These are phyloP conservation scores for Panus rudis DNA, from an alignment of 768 basidiomycete species.

Conservation along the genomic window DNA sequence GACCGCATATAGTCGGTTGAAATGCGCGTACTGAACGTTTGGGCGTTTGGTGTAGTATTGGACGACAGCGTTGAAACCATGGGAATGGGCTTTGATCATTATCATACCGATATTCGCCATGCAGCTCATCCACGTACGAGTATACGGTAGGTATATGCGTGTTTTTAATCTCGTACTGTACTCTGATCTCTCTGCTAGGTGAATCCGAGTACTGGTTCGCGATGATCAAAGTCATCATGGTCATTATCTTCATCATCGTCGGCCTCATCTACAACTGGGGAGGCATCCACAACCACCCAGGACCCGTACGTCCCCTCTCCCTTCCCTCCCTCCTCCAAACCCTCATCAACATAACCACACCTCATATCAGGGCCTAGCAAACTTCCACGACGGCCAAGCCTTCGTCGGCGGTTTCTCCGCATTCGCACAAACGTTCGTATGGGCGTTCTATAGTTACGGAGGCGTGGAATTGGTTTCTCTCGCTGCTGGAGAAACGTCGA, in stretches of 20 bases:
- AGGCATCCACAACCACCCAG: constrained; percentile 49
- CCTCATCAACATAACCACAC: background rate
- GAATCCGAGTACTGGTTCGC: constrained; percentile 63
- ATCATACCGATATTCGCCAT: constrained; percentile 45
- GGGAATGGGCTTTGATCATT: constrained; percentile 52
- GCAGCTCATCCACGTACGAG: constrained; percentile 49
- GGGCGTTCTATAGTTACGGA: constrained; percentile 63
- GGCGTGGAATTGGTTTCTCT: constrained; percentile 66
- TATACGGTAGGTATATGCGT: constrained; percentile 41
- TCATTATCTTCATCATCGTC: constrained; percentile 54
- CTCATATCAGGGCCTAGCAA: constrained; percentile 37
- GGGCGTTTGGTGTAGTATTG: too few species aligned
- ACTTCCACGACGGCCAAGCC: constrained; percentile 42
- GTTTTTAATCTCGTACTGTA: background rate
- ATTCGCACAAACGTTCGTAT: constrained; percentile 56
- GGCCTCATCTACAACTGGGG: constrained; percentile 60
- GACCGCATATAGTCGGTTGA: background rate
- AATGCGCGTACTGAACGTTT: background rate
- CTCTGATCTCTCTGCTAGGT: constrained; percentile 24
- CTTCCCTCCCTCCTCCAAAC: background rate
- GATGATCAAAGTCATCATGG: constrained; percentile 55
- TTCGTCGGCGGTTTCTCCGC: constrained; percentile 47
- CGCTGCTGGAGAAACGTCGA: constrained; percentile 64
- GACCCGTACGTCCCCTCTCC: constrained; percentile 35
- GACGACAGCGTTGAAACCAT: constrained; percentile 40